Base-by-base conservation (phyloP, 1,139 yeast genomes). In the Torulaspora pretoriensis region DNA sequence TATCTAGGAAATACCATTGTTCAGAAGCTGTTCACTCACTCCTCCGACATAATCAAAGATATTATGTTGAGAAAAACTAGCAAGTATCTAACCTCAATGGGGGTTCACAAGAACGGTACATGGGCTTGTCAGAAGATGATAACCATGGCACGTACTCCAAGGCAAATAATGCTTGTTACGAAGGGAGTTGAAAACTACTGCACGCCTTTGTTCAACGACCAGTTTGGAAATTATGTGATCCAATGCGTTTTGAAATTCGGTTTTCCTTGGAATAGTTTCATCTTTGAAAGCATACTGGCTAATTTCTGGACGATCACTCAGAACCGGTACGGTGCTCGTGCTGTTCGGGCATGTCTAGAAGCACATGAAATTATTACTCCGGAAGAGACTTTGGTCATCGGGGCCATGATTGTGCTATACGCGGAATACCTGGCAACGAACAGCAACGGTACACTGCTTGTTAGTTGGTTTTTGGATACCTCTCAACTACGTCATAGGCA, bases 111-210 rank as follows among this genome's bases (percentile, higher is more conserved):
- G 62, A 92, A 94, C 65, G 99, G 99, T 51, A 92, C 99, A 3
- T 92, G 98, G 98, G 97, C 97, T 2, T 95, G 96, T 25, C 98
- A 94, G 65, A 94, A 92, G 66, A 83, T 92, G 63, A 89, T 94
- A 57, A 85, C 82, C 53, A 82, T 86, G 48, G 82, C 86, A 7
- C 71, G 72, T 40, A 71, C 83, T 1, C 77, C 77, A 29, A 80
- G 88, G 51, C 96, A 90, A 64, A 82, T 78, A 66, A 69, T 73
- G 56, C 64, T 82, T 44, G 85, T 92, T 44, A 82, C 83, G 7
- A 73, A 77, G 12, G 78, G 90, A 29, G 74, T 92, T 49, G 78
- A 80, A 52, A 95, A 96, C 2, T 89, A 84, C 61, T 78, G 95
- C 34, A 88, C 85, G 1, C 87, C 90, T 45, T 72, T 92, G 53